These are phyloP conservation scores for Chenopodium formosanum DNA, from an alignment of 148 eudicot genomes.

Conservation along the genomic window DNA sequence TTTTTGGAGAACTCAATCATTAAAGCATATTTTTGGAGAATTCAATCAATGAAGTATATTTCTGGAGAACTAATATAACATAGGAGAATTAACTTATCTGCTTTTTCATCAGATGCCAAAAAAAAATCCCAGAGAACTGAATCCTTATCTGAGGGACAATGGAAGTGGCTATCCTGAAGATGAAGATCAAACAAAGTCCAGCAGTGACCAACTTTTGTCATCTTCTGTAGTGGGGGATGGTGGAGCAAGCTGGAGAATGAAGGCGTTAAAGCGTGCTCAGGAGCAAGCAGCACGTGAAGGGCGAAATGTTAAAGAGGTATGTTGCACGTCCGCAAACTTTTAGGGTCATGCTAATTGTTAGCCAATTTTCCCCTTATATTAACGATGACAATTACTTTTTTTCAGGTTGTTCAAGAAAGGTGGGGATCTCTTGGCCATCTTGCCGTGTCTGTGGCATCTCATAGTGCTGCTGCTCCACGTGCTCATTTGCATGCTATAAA, in stretches of 20 bases:
- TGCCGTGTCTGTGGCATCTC: conserved; percentile 81
- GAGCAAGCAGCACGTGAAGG: conserved; percentile 97
- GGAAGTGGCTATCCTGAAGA: conserved; percentile 86
- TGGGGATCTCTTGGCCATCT: conserved; percentile 92
- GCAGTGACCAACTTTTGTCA: conserved; percentile 43
- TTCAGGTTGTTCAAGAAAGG: conserved; percentile 86
- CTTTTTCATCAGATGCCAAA: conserved; percentile 40
- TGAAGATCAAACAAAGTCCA: conserved; percentile 39
- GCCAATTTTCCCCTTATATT: neutral
- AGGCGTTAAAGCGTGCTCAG: conserved; percentile 87
- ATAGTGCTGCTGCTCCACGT: conserved; percentile 76
- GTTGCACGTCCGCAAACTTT: conserved; percentile 8
- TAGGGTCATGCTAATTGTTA: neutral
- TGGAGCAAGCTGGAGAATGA: conserved; percentile 98
- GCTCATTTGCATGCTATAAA: conserved; percentile 86
- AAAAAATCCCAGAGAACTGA: conserved; percentile 72
- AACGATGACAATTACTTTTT: conserved; percentile 10
- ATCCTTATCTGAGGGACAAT: conserved; percentile 66
- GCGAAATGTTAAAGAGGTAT: conserved; percentile 63
- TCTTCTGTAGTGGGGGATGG: conserved; percentile 88
- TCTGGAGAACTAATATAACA: neutral
- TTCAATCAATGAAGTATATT: no score
- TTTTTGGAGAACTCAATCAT: neutral
- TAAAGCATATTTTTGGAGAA: neutral
- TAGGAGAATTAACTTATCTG: neutral